Percentiles rank a stretch among this genome's conserved stretches.
Evolutionary conservation across 305 asterid genomes (phyloP).

Genomic region (Solanum hybrid): DNA sequence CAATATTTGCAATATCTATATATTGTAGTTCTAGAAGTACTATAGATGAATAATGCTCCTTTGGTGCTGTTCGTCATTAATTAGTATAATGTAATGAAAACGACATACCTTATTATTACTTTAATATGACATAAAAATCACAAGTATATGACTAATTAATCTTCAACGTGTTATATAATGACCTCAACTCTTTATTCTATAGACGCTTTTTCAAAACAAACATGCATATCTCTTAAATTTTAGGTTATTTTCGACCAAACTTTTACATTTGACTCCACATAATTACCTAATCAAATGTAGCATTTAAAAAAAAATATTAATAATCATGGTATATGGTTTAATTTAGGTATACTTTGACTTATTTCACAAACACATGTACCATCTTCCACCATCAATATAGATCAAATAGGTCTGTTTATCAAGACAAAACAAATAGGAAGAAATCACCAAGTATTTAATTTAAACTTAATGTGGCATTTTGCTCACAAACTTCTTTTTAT

Average conservation of each 20-base stretch:
- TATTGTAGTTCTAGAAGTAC: background rate
- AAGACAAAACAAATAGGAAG: background rate
- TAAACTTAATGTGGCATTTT: background rate
- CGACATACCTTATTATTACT: background rate
- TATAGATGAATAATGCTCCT: background rate
- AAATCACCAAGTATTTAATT: background rate
- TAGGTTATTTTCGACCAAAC: background rate
- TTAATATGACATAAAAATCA: background rate
- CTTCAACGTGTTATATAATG: background rate
- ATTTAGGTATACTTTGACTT: background rate
- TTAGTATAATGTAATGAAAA: background rate
- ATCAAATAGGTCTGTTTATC: background rate
- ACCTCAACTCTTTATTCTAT: background rate
- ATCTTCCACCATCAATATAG: background rate
- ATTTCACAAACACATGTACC: background rate
- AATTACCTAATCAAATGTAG: background rate
- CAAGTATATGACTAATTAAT: background rate
- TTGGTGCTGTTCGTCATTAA: background rate
- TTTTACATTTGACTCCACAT: background rate
- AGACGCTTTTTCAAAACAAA: background rate
- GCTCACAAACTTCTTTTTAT: background rate
- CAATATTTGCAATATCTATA: background rate
- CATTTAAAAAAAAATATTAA: background rate
- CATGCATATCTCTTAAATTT: background rate
- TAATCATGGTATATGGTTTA: background rate